phyloP scores from a whole-genome alignment of 495 filamentous ascomycete genomes.

The Daldinia childiae region DNA sequence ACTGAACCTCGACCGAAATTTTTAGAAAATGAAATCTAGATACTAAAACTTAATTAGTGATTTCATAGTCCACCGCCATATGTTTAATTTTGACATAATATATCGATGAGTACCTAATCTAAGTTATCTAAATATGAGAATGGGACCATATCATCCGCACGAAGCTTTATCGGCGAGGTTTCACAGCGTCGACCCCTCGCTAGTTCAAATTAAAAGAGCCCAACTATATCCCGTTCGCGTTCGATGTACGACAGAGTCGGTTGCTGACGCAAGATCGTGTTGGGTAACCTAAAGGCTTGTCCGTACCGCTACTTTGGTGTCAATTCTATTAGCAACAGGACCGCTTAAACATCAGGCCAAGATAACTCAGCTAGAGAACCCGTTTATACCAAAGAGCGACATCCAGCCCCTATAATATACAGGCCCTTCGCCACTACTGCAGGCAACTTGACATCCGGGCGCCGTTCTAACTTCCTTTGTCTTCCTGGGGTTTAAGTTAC shows the following conservation, averaged over 20 bases:
- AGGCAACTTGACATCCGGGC: not conserved
- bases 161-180: not conserved
- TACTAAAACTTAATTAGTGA: not conserved
- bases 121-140: not conserved
- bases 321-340: not conserved
- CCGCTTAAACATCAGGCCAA: not conserved
- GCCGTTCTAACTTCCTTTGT: not conserved
- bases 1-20: not conserved
- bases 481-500: not conserved
- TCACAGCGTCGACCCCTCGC: not conserved
- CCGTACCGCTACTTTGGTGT: not conserved
- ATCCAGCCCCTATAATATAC: not conserved
- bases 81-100: not conserved
- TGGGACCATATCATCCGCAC: not conserved
- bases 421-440: not conserved
- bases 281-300: not conserved
- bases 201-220: not conserved
- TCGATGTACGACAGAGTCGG: not conserved
- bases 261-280: slow-evolving; percentile 21
- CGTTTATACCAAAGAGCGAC: not conserved
- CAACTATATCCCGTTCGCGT: not conserved
- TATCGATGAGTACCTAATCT: not conserved
- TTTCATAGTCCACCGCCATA: not conserved
- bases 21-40: not conserved
- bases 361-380: not conserved